Evolutionary conservation across 257 asterid species (phyloP).

Genomic region (Catharanthus roseus): DNA sequence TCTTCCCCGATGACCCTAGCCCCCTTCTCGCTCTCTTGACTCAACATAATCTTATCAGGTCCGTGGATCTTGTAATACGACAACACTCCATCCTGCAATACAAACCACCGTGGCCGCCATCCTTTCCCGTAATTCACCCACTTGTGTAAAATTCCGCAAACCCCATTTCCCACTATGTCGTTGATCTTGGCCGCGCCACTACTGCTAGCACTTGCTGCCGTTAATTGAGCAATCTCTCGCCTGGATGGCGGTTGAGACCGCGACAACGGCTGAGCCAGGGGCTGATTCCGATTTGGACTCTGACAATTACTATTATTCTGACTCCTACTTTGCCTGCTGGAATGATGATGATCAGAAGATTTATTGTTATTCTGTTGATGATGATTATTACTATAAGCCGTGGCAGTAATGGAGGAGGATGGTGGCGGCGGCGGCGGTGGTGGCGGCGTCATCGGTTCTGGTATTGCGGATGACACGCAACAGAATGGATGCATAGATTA

Average conservation of each 20-base stretch:
- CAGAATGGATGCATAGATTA: constrained; percentile 20
- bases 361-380: not conserved
- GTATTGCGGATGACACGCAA: constrained; percentile 17
- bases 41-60: constrained; percentile 64
- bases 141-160: constrained; percentile 70
- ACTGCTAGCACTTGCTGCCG: constrained; percentile 30
- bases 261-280: not conserved
- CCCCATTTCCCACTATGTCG: constrained; percentile 77
- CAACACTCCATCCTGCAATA: constrained; percentile 88
- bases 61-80: constrained; percentile 96
- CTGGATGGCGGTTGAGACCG: constrained; percentile 16
- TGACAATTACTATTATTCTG: not conserved
- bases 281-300: constrained; percentile 11
- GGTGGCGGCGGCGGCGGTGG: not conserved
- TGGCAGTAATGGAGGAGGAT: not conserved
- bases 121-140: constrained; percentile 99
- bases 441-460: constrained; percentile 20
- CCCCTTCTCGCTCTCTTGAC: constrained; percentile 64
- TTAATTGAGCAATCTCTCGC: constrained; percentile 19
- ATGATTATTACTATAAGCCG: not conserved
- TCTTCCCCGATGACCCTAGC: constrained; percentile 84
- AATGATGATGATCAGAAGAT: not conserved
- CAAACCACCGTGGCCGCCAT: constrained; percentile 96
- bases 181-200: constrained; percentile 56
- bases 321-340: constrained; percentile 1